phyloP scores from a whole-genome alignment of 352 stramenopile species.

The Globisporangium spinosum region DNA sequence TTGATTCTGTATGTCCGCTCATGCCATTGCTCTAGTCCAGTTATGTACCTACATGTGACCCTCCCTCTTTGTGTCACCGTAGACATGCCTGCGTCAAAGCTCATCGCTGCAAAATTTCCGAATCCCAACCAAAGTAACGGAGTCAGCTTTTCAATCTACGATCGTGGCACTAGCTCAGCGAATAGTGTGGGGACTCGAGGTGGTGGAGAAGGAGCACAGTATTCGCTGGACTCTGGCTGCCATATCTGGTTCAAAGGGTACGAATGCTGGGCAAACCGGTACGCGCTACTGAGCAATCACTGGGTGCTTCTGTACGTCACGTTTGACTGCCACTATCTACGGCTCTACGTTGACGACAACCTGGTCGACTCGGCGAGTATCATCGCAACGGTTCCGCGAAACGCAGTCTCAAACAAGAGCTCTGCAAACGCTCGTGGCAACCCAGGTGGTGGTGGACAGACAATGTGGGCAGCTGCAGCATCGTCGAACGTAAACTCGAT shows the following conservation, averaged over 20 bases:
- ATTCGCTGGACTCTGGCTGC: slow-evolving; percentile 31
- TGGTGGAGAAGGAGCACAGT: slow-evolving; percentile 1
- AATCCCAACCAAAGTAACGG: slow-evolving; percentile 18
- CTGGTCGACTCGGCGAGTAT: slow-evolving; percentile 48
- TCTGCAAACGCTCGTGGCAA: not conserved
- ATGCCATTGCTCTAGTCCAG: too few relatives aligned
- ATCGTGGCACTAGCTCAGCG: slow-evolving; percentile 31
- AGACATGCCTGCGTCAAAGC: slow-evolving; percentile 31
- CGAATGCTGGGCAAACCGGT: slow-evolving; percentile 49
- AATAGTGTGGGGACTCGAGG: slow-evolving; percentile 6
- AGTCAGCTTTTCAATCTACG: slow-evolving; percentile 45
- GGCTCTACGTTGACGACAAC: slow-evolving; percentile 39
- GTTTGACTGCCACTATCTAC: slow-evolving; percentile 51
- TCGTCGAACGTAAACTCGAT: slow-evolving; percentile 34
- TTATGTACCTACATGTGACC: slow-evolving; percentile 1
- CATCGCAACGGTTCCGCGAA: slow-evolving; percentile 9
- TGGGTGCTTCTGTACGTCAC: slow-evolving; percentile 43
- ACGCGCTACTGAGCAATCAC: slow-evolving; percentile 45
- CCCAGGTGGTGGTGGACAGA: slow-evolving; percentile 22
- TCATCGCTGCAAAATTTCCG: slow-evolving; percentile 37
- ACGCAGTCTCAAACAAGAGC: not conserved
- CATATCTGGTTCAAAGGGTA: slow-evolving; percentile 36
- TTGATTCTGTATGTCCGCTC: not conserved
- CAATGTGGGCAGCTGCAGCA: slow-evolving; percentile 8
- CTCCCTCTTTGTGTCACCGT: not conserved